A percentile compares a stretch with the other conserved stretches of the same genome.
Evolutionary conservation across 169 alveolate genomes (phyloP).

Genomic region (Babesia sp.): DNA sequence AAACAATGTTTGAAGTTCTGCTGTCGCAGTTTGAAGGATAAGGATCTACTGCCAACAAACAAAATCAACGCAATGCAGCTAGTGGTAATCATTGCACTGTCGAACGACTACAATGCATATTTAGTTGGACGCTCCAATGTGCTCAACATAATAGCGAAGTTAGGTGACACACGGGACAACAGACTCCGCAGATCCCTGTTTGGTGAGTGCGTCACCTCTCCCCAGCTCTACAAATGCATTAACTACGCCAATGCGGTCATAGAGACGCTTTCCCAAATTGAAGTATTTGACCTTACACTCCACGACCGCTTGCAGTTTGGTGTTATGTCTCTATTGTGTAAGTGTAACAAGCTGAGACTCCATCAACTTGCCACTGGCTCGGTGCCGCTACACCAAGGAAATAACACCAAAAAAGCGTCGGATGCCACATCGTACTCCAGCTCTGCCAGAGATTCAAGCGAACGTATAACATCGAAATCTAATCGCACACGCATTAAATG

Average conservation of each 20-base stretch:
- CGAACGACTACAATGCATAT: conserved; percentile 39
- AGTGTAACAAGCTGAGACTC: conserved; percentile 25
- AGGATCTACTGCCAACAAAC: conserved; percentile 8
- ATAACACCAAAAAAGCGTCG: neutral
- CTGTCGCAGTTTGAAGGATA: conserved; percentile 15
- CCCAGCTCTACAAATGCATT: conserved; percentile 12
- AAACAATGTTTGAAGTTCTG: conserved; percentile 10
- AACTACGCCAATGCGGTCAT: conserved; percentile 32
- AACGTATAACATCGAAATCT: neutral
- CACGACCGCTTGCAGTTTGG: conserved; percentile 30
- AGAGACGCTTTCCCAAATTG: conserved; percentile 39
- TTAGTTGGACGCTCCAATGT: conserved; percentile 22
- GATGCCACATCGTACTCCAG: conserved; percentile 1
- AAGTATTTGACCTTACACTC: conserved; percentile 15
- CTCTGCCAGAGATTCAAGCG: neutral
- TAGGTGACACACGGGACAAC: neutral
- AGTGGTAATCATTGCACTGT: conserved; percentile 36
- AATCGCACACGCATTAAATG: conserved; percentile 14
- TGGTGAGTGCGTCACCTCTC: neutral
- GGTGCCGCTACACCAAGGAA: neutral
- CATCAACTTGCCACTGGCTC: conserved; percentile 25
- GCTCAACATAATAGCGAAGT: conserved; percentile 4
- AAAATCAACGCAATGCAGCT: conserved; percentile 54
- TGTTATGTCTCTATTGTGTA: conserved; percentile 12
- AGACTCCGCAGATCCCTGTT: neutral